Base-by-base conservation (phyloP, 768 basidiomycete species). In the Exsudoporus frostii region DNA sequence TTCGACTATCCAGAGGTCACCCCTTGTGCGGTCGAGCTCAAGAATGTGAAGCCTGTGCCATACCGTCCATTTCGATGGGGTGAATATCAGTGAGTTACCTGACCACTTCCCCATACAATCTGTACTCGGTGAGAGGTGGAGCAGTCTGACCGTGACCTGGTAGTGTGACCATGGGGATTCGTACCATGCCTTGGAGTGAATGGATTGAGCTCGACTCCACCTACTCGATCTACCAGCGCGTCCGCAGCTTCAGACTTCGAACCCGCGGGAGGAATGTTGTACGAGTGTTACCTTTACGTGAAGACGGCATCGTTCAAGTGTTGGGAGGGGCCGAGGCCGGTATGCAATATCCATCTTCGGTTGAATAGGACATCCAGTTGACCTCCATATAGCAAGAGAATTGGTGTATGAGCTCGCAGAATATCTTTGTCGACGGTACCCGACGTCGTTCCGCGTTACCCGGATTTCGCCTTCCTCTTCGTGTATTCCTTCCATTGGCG, bases 181-280 rank as follows among this genome's bases (percentile, higher is more conserved):
- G 82, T 36, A 70, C 63, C 45, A 87, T 89, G 85, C 73, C 73
- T 9, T 90, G 83, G 82, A 75, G 77, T 37, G 80, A 85, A 48
- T 89, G 87, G 88, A 81, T 90, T 42, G 84, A 88, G 72, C 74
- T 88, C 30, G 88, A 88, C 65, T 74, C 77, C 50, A 71, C 80
- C 50, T 86, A 81, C 61, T 63, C 72, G 17, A 59, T 64, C 19
- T 85, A 82, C 61, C 79, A 86, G 62, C 70, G 69, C 8, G 78
- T 90, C 38, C 79, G 81, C 45, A 67, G 72, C n/a, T 74, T 78
- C 51, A 80, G 86, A 39, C 74, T 87, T 54, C 41, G 48, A 9
- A 81, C 77, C 13, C 77, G 81, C 47, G 81, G 81, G 14, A 65
- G 72, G 20, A 71, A 74, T 3, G 76, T 74, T 15, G 70, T 86